Evolutionary conservation across 441 rosid genomes (phyloP).

Genomic region (Aquilaria agallochum): DNA sequence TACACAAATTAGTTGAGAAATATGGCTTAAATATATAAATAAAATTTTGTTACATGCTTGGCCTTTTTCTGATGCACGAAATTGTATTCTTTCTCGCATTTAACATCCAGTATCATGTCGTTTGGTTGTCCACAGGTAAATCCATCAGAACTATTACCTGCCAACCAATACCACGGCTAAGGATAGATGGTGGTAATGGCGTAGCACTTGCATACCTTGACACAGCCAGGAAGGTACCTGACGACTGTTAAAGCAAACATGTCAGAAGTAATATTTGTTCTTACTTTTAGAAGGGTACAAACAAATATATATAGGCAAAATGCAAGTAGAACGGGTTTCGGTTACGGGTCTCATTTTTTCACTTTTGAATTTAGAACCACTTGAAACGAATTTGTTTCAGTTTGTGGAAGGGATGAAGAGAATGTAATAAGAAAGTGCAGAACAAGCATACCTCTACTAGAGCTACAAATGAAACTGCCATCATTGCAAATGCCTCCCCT

Average conservation of each 20-base stretch:
- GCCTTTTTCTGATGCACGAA: neutral
- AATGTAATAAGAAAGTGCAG: neutral
- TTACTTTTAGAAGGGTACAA: too few species aligned
- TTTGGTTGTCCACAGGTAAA: slow-evolving; percentile 4
- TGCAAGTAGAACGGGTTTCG: too few species aligned
- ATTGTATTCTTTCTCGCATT: neutral
- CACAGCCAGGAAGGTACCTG: slow-evolving; percentile 82
- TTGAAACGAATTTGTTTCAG: too few species aligned
- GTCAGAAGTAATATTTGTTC: neutral
- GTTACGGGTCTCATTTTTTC: neutral
- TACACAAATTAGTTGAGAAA: neutral
- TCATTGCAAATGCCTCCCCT: slow-evolving; percentile 80
- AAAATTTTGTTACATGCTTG: neutral
- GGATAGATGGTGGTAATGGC: slow-evolving; percentile 85
- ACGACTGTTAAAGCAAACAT: slow-evolving; percentile 54
- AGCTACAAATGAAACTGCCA: slow-evolving; percentile 70
- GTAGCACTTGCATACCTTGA: slow-evolving; percentile 93
- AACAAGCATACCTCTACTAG: slow-evolving; percentile 56
- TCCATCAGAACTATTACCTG: slow-evolving; percentile 45
- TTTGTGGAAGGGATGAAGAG: neutral
- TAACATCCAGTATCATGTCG: neutral
- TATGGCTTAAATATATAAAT: too few species aligned
- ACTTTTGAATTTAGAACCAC: neutral
- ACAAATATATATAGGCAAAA: too few species aligned
- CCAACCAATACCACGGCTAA: slow-evolving; percentile 98